Evolutionary conservation across 208 protist species (phyloP).

Genomic region (Kentomonas sorsogonicus): DNA sequence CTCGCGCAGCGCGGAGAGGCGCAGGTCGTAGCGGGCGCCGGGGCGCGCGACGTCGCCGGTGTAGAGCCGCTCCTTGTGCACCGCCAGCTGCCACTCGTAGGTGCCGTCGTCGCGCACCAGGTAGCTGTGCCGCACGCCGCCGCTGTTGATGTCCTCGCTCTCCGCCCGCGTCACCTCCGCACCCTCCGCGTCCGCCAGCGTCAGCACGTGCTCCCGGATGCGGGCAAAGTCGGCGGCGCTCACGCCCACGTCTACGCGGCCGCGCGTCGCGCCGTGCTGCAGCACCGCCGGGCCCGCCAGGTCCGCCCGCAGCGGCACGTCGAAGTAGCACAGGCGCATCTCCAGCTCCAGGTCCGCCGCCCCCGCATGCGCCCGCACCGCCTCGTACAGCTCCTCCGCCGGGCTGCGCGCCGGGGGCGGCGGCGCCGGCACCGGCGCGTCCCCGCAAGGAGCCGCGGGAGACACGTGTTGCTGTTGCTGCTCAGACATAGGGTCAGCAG

Average conservation of each 20-base stretch:
- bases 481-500: too few species aligned
- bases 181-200: background rate
- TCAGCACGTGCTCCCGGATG: slow-evolving; percentile 2
- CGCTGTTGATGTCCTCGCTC: slow-evolving; percentile 50
- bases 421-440: background rate
- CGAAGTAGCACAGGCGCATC: slow-evolving; percentile 50
- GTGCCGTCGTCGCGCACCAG: slow-evolving; percentile 19
- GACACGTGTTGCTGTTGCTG: background rate
- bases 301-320: slow-evolving; percentile 1
- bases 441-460: too few species aligned
- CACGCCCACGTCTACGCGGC: slow-evolving; percentile 7
- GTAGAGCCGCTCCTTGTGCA: slow-evolving; percentile 51
- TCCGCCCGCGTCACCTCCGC: background rate
- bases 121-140: slow-evolving; percentile 48
- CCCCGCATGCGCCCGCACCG: slow-evolving; percentile 19
- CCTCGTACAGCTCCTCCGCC: slow-evolving; percentile 23
- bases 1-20: slow-evolving; percentile 26
- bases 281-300: background rate
- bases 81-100: slow-evolving; percentile 18
- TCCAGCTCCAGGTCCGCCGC: slow-evolving; percentile 56
- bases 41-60: slow-evolving; percentile 60
- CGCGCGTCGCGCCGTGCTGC: background rate
- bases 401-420: slow-evolving; percentile 2
- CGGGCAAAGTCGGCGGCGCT: slow-evolving; percentile 30
- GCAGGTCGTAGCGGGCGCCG: slow-evolving; percentile 54